A percentile compares a stretch with the other conserved stretches of the same genome.
Conservation (phyloP, 2,329 filamentous ascomycete species). For the Colletotrichum liriopes region DNA sequence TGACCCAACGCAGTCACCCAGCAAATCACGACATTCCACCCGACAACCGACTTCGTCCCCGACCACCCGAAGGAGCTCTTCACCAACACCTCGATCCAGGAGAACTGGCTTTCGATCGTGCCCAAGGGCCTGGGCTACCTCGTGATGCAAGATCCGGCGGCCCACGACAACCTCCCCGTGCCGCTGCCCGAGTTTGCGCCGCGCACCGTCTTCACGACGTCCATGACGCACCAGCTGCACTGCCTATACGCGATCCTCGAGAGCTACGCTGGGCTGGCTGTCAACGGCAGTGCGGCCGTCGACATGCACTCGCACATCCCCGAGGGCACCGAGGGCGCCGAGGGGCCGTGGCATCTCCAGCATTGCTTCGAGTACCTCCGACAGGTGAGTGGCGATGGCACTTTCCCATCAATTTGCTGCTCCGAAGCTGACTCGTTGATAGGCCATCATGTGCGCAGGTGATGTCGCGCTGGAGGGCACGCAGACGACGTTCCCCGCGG, state of each 20-base stretch:
- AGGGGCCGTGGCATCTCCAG: conserved; percentile 52
- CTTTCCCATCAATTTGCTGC: not conserved
- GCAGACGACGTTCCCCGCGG: conserved; percentile 57
- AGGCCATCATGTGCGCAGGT: conserved; percentile 53
- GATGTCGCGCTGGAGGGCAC: conserved; percentile 55
- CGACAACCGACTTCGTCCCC: conserved; percentile 55
- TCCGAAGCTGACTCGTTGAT: not conserved
- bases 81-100: conserved; percentile 48
- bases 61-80: conserved; percentile 59
- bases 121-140: conserved; percentile 60
- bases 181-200: conserved; percentile 51
- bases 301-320: conserved; percentile 47
- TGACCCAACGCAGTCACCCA: conserved; percentile 52
- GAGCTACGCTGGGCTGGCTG: conserved; percentile 48
- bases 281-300: conserved; percentile 35
- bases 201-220: conserved; percentile 58
- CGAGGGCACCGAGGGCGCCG: conserved; percentile 38
- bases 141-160: conserved; percentile 51
- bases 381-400: not conserved
- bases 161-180: conserved; percentile 56
- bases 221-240: conserved; percentile 61
- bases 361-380: conserved; percentile 59
- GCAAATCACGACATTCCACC: conserved; percentile 56
- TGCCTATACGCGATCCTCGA: conserved; percentile 58
- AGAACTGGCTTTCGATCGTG: conserved; percentile 58